Conservation (phyloP, 2,329 filamentous ascomycete species). For the Paraconiothyrium brasiliense region DNA sequence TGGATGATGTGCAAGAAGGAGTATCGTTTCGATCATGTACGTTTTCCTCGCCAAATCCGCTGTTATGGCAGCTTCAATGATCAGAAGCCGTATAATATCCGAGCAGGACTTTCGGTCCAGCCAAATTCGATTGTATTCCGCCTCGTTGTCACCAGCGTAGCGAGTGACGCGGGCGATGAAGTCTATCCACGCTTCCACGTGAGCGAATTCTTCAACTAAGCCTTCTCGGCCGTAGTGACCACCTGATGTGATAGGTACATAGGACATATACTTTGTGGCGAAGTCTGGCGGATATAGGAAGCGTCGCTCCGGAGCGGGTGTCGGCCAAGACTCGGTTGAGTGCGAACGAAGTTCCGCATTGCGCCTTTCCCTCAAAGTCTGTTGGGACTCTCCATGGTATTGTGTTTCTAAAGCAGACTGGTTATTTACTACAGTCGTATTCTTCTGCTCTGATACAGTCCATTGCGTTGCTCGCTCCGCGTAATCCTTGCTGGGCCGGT, state of each 20-base stretch:
- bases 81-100: not conserved
- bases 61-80: conserved; percentile 5
- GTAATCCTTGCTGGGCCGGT: not conserved
- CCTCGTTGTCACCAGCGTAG: not conserved
- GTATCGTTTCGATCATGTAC: not conserved
- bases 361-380: not conserved
- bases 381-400: not conserved
- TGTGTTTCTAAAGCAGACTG: not conserved
- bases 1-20: conserved; percentile 8
- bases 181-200: not conserved
- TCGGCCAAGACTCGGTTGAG: not conserved
- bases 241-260: not conserved
- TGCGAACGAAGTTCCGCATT: not conserved
- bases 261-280: conserved; percentile 3
- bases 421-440: not conserved
- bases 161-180: not conserved
- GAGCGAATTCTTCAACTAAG: not conserved
- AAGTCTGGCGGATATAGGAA: not conserved
- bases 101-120: conserved; percentile 5
- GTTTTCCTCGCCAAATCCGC: not conserved
- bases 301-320: not conserved
- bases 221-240: not conserved
- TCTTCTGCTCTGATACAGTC: not conserved
- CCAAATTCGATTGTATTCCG: conserved; percentile 1
- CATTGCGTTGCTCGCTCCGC: not conserved